phyloP scores from a whole-genome alignment of 108 stramenopile species.

The Bacterosira constricta region DNA sequence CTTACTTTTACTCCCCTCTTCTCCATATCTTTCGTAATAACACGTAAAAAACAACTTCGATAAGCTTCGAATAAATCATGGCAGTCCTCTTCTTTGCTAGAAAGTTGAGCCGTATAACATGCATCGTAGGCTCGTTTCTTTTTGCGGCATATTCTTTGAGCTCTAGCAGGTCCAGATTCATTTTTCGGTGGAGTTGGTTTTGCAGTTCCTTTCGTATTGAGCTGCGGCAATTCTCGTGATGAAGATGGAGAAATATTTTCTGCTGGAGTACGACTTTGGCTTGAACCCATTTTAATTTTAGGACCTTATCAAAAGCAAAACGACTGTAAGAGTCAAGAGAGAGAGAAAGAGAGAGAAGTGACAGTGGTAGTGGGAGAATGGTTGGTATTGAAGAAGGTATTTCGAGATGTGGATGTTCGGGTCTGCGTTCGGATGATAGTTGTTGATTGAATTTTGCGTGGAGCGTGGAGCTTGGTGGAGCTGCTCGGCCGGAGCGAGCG shows the following conservation, averaged over 20 bases:
- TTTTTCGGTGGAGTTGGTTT: constrained; percentile 18
- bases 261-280: background rate
- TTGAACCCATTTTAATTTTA: background rate
- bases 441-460: too few relatives aligned
- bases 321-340: too few relatives aligned
- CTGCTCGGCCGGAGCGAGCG: too few relatives aligned
- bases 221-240: background rate
- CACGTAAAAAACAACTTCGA: constrained; percentile 41
- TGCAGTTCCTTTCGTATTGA: background rate
- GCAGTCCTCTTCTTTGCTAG: constrained; percentile 51
- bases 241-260: background rate
- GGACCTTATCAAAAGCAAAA: too few relatives aligned
- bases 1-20: constrained; percentile 42
- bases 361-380: too few relatives aligned
- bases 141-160: constrained; percentile 45
- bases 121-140: constrained; percentile 52
- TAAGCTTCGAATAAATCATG: constrained; percentile 50
- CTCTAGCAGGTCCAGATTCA: constrained; percentile 38
- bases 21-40: constrained; percentile 47
- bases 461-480: too few relatives aligned
- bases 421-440: too few relatives aligned
- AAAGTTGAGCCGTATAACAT: constrained; percentile 47
- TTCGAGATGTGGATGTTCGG: too few relatives aligned
- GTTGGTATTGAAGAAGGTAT: too few relatives aligned
- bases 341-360: too few relatives aligned